Evolutionary conservation across 441 rosid species (phyloP), one percentile per base, ranked within the genome.

Genomic region (Euphorbia schlechtendalii): DNA sequence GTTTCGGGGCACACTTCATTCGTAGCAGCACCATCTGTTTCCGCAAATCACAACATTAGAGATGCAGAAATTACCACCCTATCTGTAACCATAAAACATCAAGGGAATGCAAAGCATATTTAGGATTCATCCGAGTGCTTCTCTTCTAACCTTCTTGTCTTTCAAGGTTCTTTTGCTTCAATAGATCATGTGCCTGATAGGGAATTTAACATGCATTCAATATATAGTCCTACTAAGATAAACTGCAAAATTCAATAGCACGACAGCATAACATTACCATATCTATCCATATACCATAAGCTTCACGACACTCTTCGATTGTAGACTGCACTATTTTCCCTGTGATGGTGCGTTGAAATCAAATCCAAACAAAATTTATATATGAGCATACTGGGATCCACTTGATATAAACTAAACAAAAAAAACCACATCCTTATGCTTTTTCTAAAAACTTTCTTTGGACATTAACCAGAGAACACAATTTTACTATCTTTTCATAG

Each of bases 301-400:
- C 87, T 78, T 91, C 98, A 64, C 83, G 83, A 68, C 98, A 91
- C 72, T 91, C 96, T 58, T 89, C 99, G 76, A 86, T 20, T 55
- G 96, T 89, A 73, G 94, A 87, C 76, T 89, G 94, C 82, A 89
- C 82, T 74, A 94, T 94, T 76, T 86, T 87, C 34, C 92, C 99
- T 94, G 85, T 34, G 27, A 60, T 25, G 48, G 67, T 49, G 45
- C 59, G 53, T 25, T 14, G 49, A 32, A 14, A 68, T 70, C 66
- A 69, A 68, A 59, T 69, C 54, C 41, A 54, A 51, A 32, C 24
- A 17, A 72, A 8, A 8, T 51, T 32, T n/a, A 10, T 56, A 11
- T 12, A 15, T 46, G 30, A 0, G 38, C 22, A 52, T 41, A 40
- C 11, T 36, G n/a, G 7, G 22, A 40, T 48, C 53, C 20, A 20